Evolutionary conservation across 192 early-diverging fungal genomes (phyloP), one percentile per base, ranked within the genome.

Genomic region (Pecoramyces ruminantium): DNA sequence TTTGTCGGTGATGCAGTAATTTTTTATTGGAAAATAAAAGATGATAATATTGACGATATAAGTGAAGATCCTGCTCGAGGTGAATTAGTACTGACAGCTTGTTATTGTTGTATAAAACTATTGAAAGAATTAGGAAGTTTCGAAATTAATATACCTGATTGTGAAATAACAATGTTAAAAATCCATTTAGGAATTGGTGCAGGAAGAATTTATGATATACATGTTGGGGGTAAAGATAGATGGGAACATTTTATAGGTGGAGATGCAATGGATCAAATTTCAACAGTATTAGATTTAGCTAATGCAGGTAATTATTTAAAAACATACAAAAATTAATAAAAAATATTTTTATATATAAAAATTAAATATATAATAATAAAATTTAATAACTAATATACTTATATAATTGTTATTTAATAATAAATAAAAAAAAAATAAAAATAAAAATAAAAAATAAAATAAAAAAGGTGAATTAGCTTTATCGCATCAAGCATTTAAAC

Each of bases 171-270:
- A 1, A 80, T 81, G 30, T 77, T 82, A 30, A 82, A 82, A 25
- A 89, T 89, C n/a, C 88, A 89, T 81, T 78, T 89, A 78, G 88
- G 88, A 21, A 89, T 89, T 78, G 88, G 88, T 29, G 85, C 88
- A 2, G 88, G 88, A 9, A 78, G 42, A 30, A 84, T 89, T 28
- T 87, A 82, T 77, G 88, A 89, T 82, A 86, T 89, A 1, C 82
- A 86, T 58, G 88, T 89, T 14, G 88, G 88, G 28, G 88, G 84
- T 6, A 80, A 78, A 18, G 85, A 82, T 21, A 51, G 88, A 80
- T 89, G 88, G 88, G 88, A 89, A 77, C 88, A 89, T 81, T 89
- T 89, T 81, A 82, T 89, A 39, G 87, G 84, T 17, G 88, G 88
- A 9, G 88, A 89, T 42, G 88, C 85, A 6, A 85, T 89, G 30